phyloP scores from a whole-genome alignment of 2,329 filamentous ascomycete species.

The Colletotrichum trifolii region DNA sequence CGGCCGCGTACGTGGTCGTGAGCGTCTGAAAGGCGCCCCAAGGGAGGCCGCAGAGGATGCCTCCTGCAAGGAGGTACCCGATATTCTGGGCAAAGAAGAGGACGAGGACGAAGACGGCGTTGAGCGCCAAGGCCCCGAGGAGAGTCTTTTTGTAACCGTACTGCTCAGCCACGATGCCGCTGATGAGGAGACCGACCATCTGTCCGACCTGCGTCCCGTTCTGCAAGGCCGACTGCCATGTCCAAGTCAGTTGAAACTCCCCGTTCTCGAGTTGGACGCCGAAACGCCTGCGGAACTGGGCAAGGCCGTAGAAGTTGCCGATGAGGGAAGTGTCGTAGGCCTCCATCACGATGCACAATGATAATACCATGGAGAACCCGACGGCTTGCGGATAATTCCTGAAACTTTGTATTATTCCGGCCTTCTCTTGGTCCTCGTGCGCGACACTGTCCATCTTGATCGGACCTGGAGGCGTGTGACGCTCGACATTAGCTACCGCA shows the following conservation, averaged over 20 bases:
- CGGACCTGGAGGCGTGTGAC: background rate
- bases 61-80: background rate
- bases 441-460: background rate
- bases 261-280: too few species aligned
- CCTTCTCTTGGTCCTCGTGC: constrained; percentile 3
- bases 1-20: constrained; percentile 53
- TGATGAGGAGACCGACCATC: too few species aligned
- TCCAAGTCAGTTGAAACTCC: too few species aligned
- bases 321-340: constrained; percentile 41
- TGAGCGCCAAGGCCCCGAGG: too few species aligned
- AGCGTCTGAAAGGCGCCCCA: constrained; percentile 59
- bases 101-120: too few species aligned
- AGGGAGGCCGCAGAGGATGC: constrained; percentile 42
- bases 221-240: too few species aligned
- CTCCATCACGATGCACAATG: constrained; percentile 42
- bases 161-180: too few species aligned
- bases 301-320: constrained; percentile 40
- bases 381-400: constrained; percentile 41
- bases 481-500: too few species aligned
- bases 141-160: too few species aligned
- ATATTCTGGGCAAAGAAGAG: background rate
- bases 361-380: constrained; percentile 40
- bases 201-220: too few species aligned
- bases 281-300: constrained; percentile 36
- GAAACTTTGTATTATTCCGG: background rate